Conservation (phyloP, 306 rosid species). For the Pterocarpus santalinus region DNA sequence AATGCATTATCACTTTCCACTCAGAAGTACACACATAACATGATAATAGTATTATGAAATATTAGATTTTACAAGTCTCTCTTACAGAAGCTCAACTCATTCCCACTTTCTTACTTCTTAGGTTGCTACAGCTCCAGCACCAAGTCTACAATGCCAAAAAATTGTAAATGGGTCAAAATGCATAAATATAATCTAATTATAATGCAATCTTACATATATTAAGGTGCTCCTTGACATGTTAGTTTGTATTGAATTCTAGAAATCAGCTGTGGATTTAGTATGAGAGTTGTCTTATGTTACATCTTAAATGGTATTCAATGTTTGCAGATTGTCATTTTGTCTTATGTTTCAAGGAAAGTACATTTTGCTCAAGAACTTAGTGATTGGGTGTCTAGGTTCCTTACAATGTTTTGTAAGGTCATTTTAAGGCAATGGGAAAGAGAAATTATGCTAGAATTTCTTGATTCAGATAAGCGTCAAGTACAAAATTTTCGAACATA, state of each 20-base stretch:
- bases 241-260: constrained; percentile 20
- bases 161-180: constrained; percentile 46
- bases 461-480: background rate
- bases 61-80: constrained; percentile 49
- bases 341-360: background rate
- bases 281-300: constrained; percentile 27
- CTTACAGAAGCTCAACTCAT: constrained; percentile 39
- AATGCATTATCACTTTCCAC: constrained; percentile 37
- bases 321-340: background rate
- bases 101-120: constrained; percentile 45
- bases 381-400: background rate
- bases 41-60: constrained; percentile 53
- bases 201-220: constrained; percentile 37
- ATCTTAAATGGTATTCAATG: constrained; percentile 27
- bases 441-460: background rate
- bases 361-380: constrained; percentile 5
- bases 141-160: constrained; percentile 73
- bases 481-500: background rate
- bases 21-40: constrained; percentile 45
- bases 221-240: constrained; percentile 35
- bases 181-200: constrained; percentile 30
- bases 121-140: constrained; percentile 88
- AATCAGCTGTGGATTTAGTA: constrained; percentile 12
- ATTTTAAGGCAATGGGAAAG: background rate
- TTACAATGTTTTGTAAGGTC: constrained; percentile 21